phyloP scores from a whole-genome alignment of 495 filamentous ascomycete genomes.

The Chaetomium tenue region DNA sequence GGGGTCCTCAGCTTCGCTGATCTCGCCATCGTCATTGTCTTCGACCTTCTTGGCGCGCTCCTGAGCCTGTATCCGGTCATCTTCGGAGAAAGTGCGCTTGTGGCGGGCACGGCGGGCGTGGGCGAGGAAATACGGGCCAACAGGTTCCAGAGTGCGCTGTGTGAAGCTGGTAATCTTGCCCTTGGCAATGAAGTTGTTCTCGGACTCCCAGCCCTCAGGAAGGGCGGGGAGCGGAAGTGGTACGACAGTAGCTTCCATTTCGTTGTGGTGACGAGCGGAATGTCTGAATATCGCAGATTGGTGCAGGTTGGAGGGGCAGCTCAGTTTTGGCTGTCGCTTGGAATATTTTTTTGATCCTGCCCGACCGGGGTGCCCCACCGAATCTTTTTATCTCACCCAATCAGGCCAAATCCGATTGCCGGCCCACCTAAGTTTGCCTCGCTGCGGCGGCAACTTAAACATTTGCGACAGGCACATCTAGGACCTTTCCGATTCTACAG shows the following conservation, averaged over 20 bases:
- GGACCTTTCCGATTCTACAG: background rate
- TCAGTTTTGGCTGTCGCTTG: conserved; percentile 17
- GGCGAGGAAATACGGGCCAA: conserved; percentile 95
- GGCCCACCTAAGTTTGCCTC: conserved; percentile 10
- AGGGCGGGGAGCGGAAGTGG: conserved; percentile 68
- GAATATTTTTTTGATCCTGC: conserved; percentile 27
- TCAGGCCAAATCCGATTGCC: background rate
- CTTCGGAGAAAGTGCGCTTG: conserved; percentile 96
- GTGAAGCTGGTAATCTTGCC: conserved; percentile 65
- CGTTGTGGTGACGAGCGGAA: conserved; percentile 17
- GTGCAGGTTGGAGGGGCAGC: conserved; percentile 26
- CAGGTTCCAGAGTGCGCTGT: conserved; percentile 85
- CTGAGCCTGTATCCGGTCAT: conserved; percentile 94
- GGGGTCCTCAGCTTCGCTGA: conserved; percentile 88
- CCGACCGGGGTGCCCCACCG: conserved; percentile 9
- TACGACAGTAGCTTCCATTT: conserved; percentile 43
- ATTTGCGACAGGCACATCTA: background rate
- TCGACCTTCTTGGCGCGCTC: conserved; percentile 93
- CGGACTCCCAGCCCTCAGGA: conserved; percentile 77
- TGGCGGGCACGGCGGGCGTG: conserved; percentile 95
- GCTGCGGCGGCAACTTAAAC: conserved; percentile 1
- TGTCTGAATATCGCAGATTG: background rate
- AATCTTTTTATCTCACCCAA: conserved; percentile 12
- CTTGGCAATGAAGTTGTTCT: conserved; percentile 86
- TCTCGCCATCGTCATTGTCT: conserved; percentile 83